Evolutionary conservation across 1,139 yeast genomes (phyloP).

Genomic region (Pichia inconspicua): DNA sequence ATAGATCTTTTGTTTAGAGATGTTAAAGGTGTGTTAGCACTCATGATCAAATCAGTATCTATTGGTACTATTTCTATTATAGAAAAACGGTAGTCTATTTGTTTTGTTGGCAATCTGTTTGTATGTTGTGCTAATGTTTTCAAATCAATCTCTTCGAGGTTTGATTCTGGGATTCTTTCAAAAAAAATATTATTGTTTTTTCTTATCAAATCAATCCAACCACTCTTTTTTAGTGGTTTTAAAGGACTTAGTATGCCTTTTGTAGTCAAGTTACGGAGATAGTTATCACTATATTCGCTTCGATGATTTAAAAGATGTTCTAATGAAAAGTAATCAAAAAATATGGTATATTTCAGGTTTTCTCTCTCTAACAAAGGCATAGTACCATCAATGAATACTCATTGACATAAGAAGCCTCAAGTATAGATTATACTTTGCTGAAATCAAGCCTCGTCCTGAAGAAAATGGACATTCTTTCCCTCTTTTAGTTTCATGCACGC

Average conservation of each 20-base stretch:
- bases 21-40: not conserved
- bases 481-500: no score
- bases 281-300: not conserved
- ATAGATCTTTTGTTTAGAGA: not conserved
- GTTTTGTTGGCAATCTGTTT: not conserved
- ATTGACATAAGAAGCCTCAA: slow-evolving; percentile 6
- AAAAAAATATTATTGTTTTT: slow-evolving; percentile 4
- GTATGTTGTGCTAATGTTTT: not conserved
- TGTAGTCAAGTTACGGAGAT: slow-evolving; percentile 4
- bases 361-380: not conserved
- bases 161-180: not conserved
- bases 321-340: slow-evolving; percentile 9
- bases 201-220: slow-evolving; percentile 6
- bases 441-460: no score
- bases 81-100: slow-evolving; percentile 29
- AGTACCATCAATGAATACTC: not conserved
- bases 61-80: slow-evolving; percentile 27
- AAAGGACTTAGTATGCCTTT: slow-evolving; percentile 11
- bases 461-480: no score
- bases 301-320: slow-evolving; percentile 2
- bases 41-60: slow-evolving; percentile 16
- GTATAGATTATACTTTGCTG: not conserved
- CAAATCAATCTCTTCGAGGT: not conserved
- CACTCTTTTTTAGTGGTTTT: slow-evolving; percentile 1
- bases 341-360: slow-evolving; percentile 6